Base-by-base conservation (phyloP, 2,329 filamentous ascomycete genomes). In the Chaetomium globosum region DNA sequence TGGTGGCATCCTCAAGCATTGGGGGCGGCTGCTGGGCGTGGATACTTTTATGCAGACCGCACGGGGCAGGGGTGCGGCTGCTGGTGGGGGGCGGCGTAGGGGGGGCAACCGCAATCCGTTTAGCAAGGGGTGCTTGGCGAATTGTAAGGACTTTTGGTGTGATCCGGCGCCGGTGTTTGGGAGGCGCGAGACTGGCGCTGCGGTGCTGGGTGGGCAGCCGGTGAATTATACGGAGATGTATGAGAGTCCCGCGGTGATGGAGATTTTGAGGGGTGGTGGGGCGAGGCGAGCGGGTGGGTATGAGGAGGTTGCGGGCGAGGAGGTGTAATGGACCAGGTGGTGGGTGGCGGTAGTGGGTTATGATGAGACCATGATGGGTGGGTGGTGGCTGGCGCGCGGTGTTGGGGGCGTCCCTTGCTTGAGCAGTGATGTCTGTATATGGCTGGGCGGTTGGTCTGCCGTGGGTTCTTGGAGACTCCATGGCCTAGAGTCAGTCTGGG, bases 81-180 rank as follows among this genome's bases (percentile, higher is more conserved):
- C 93, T 1, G 85, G 92, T 0, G 88, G 89, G 28, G 46, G 26
- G 16, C 31, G 26, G 16, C 21, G 26, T 16, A 77, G 80, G 76
- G 80, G 80, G 76, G 80, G 82, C 75, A 80, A 81, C 78, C 82
- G 81, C 71, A 84, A 84, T 74, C 93, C 93, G 0, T 99, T 94
- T 77, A 94, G 88, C 65, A 84, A 88, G 36, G 95, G 95, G 8
- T 83, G 92, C 48, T 72, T 96, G n/a, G 85, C 88, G 65, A 99
- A 99, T 75, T 99, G 95, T 78, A 89, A 87, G 70, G 96, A 99
- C 77, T 99, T 99, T 76, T 98, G 93, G 92, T 94, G 91, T 73
- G 95, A 98, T 75, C 87, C 91, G 1, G 89, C 91, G 2, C 90
- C 94, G 0, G 77, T 96, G 21, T 94, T 97, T 75, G 87, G 89